Conservation (phyloP, 164 flowering plant genomes). For the Umbellularia californica region DNA sequence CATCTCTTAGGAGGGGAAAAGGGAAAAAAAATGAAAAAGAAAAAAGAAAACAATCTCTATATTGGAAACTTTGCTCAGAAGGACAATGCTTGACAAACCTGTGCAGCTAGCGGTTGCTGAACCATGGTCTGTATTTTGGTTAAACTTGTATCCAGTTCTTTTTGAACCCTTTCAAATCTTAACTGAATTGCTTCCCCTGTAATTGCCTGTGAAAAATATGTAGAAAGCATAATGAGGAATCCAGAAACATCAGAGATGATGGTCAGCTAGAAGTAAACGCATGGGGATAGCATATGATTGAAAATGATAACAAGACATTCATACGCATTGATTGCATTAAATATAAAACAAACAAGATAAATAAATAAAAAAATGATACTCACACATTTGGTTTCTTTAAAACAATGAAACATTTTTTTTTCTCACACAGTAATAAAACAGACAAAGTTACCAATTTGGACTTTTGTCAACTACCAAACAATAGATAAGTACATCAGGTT, state of each 20-base stretch:
- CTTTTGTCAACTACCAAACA: no score
- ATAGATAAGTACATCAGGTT: no score
- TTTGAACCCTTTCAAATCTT: constrained; percentile 50
- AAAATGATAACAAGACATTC: not conserved
- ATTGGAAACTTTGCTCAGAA: not conserved
- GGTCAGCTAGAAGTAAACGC: not conserved
- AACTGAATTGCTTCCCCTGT: constrained; percentile 47
- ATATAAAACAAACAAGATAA: not conserved
- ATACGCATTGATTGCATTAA: not conserved
- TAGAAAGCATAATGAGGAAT: not conserved
- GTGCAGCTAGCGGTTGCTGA: constrained; percentile 49
- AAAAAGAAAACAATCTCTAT: not conserved
- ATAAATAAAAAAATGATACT: no score
- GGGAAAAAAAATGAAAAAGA: not conserved
- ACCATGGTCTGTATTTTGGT: constrained; percentile 59
- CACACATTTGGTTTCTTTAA: no score
- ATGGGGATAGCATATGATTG: not conserved
- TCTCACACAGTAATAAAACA: no score
- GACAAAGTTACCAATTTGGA: no score
- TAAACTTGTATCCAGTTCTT: constrained; percentile 47
- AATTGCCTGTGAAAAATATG: constrained; percentile 44
- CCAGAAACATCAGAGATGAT: not conserved
- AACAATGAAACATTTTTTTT: no score
- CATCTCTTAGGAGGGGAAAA: no score
- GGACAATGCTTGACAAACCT: constrained; percentile 45